Percentiles rank a stretch among this genome's conserved stretches.
Evolutionary conservation across 2,329 filamentous ascomycete genomes (phyloP).

Genomic region (Phialophora expanda): DNA sequence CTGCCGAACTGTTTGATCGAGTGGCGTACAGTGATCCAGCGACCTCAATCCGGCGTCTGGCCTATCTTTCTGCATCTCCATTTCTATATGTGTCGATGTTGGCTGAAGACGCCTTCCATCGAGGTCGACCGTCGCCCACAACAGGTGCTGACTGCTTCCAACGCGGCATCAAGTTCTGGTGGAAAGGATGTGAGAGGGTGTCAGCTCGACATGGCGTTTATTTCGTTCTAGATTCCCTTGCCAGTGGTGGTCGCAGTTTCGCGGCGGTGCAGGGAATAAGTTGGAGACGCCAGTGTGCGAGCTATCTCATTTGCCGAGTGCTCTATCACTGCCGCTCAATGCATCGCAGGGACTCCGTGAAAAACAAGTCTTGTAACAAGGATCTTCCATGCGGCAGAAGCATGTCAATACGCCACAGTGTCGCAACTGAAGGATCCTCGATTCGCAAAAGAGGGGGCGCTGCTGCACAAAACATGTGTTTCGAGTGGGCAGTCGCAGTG

Average conservation of each 20-base stretch:
- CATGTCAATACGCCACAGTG: conserved; percentile 16
- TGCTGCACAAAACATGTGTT: conserved; percentile 16
- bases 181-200: neutral
- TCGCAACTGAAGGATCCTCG: conserved; percentile 4
- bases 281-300: conserved; percentile 15
- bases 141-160: conserved; percentile 3
- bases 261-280: conserved; percentile 19
- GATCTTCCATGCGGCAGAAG: conserved; percentile 14
- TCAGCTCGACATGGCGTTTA: neutral
- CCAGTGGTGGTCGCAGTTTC: conserved; percentile 10
- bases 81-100: conserved; percentile 33
- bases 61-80: conserved; percentile 49
- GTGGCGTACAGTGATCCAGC: conserved; percentile 70
- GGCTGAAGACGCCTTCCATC: conserved; percentile 25
- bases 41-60: conserved; percentile 74
- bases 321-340: neutral
- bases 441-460: neutral
- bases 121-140: conserved; percentile 10
- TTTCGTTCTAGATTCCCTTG: neutral
- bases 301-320: conserved; percentile 2
- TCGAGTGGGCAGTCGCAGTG: conserved; percentile 15
- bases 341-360: neutral
- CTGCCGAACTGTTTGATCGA: neutral
- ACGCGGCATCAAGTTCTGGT: conserved; percentile 18
- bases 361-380: conserved; percentile 16